Evolutionary conservation across 805 yeast genomes (phyloP).

Genomic region (Teunomyces cretensis): DNA sequence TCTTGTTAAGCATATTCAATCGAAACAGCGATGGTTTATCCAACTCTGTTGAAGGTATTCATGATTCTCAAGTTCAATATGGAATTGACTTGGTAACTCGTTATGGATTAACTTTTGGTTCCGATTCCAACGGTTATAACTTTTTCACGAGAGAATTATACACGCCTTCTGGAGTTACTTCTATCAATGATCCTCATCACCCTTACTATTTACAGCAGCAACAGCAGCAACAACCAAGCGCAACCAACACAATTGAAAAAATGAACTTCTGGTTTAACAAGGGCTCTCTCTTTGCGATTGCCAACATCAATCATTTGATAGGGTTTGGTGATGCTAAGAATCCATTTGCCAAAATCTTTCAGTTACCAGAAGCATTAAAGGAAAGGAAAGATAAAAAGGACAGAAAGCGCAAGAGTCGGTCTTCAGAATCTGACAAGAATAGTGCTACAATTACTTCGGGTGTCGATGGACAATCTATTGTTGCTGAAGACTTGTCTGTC

Average conservation of each 20-base stretch:
- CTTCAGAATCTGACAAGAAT: slow-evolving; percentile 16
- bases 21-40: slow-evolving; percentile 10
- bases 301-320: slow-evolving; percentile 70
- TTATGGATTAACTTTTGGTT: slow-evolving; percentile 66
- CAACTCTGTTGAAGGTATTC: slow-evolving; percentile 25
- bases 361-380: slow-evolving; percentile 66
- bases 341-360: slow-evolving; percentile 75
- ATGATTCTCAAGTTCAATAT: slow-evolving; percentile 49
- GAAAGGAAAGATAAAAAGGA: slow-evolving; percentile 75
- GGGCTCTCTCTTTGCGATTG: slow-evolving; percentile 71
- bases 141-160: slow-evolving; percentile 51
- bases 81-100: slow-evolving; percentile 62
- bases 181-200: slow-evolving; percentile 31
- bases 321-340: slow-evolving; percentile 77
- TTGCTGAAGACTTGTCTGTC: slow-evolving; percentile 33
- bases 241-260: slow-evolving; percentile 42
- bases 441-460: slow-evolving; percentile 15
- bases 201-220: slow-evolving; percentile 32
- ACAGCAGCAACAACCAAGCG: slow-evolving; percentile 10
- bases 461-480: slow-evolving; percentile 29
- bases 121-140: slow-evolving; percentile 61
- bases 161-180: slow-evolving; percentile 31
- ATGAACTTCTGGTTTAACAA: slow-evolving; percentile 75
- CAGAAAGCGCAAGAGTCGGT: slow-evolving; percentile 48
- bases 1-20: slow-evolving; percentile 51